phyloP scores from a whole-genome alignment of 2,329 filamentous ascomycete species.

The Pyrenophora teres region DNA sequence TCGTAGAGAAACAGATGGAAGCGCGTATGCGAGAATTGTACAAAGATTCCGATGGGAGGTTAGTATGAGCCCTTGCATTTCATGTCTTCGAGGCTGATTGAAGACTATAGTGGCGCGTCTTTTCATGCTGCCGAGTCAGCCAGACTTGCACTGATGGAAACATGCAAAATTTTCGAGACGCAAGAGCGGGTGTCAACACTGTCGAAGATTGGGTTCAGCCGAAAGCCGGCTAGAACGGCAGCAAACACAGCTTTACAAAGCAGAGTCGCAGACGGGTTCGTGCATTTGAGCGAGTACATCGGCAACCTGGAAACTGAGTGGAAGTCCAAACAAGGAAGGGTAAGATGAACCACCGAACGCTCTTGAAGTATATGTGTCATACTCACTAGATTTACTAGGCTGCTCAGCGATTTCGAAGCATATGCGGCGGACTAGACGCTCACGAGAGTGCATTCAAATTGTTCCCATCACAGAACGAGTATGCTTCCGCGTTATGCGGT shows the following conservation, averaged over 20 bases:
- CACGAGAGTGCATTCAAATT: constrained; percentile 11
- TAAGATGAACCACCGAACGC: not conserved
- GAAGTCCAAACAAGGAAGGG: constrained; percentile 8
- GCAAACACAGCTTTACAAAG: not conserved
- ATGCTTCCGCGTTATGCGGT: constrained; percentile 14
- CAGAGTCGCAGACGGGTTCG: not conserved
- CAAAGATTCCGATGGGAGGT: not conserved
- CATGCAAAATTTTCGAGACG: not conserved
- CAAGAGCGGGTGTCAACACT: not conserved
- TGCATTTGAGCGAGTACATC: not conserved
- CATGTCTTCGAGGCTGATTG: not conserved
- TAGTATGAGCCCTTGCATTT: not conserved
- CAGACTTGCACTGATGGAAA: not conserved
- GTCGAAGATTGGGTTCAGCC: not conserved
- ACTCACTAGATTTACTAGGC: not conserved
- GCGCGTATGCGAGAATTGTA: not conserved
- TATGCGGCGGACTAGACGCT: constrained; percentile 10
- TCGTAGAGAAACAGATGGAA: not conserved
- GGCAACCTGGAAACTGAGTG: constrained; percentile 1
- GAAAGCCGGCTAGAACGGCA: not conserved
- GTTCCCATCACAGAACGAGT: constrained; percentile 13
- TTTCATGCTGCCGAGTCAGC: constrained; percentile 1
- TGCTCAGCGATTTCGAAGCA: not conserved
- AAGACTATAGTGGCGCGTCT: not conserved
- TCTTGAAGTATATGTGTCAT: not conserved